phyloP scores from a whole-genome alignment of 345 rosid species.

The Eucalyptus tenuipes region DNA sequence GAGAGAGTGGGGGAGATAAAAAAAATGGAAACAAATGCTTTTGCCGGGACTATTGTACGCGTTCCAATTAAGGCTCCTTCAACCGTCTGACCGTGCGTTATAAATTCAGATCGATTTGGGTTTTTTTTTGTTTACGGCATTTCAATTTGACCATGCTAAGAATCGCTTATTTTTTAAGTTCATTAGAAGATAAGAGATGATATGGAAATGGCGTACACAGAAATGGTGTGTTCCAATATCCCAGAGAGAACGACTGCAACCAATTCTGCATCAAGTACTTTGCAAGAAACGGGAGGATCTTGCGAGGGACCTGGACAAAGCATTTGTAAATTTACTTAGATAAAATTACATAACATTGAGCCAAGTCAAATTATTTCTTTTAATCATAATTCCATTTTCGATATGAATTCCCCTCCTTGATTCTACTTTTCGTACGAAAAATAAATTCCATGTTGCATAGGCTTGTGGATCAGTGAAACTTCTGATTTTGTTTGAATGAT shows the following conservation, averaged over 20 bases:
- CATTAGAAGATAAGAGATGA: neutral
- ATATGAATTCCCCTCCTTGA: neutral
- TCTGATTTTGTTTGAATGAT: neutral
- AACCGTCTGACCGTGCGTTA: no score
- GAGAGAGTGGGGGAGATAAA: no score
- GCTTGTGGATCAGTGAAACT: neutral
- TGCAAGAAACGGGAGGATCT: neutral
- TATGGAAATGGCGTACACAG: accelerated
- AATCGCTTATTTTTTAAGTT: neutral
- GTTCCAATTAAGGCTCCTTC: no score
- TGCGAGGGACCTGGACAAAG: neutral
- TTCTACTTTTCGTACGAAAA: neutral
- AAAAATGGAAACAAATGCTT: no score
- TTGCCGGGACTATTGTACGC: no score
- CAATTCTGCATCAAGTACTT: neutral
- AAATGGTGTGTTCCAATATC: accelerated
- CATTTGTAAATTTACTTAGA: neutral
- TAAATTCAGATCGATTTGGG: neutral
- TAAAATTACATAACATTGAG: neutral
- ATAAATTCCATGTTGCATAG: neutral
- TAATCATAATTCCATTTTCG: neutral
- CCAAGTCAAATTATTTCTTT: neutral
- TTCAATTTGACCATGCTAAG: neutral
- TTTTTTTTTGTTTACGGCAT: neutral
- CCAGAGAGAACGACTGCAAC: neutral